Evolutionary conservation across 139 green algal species (phyloP), one percentile per base, ranked within the genome.

Genomic region (Yamagishiella unicocca): DNA sequence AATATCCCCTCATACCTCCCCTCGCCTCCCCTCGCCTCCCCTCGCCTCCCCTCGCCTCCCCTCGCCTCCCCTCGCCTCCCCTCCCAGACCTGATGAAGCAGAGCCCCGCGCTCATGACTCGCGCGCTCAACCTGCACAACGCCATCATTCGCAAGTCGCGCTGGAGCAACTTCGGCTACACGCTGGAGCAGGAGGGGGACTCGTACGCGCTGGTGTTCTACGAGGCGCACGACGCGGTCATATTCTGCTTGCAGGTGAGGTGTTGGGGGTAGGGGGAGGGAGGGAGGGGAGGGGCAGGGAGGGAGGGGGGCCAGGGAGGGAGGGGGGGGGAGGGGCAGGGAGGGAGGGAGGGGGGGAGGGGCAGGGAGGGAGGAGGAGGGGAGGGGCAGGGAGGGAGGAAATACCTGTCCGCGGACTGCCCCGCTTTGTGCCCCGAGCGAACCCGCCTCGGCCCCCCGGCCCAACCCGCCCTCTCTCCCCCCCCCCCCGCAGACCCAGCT

Each of bases 141-240:
- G 86, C 83, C 55, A 67, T 90, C 84, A 87, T 94, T 8, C 82
- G 88, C 35, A 89, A 89, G 40, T 85, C 89, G 19, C 88, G 88
- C 14, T 93, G 87, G 76, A 17, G 68, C 45, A 90, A 91, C 77
- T 94, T 90, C 38, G 91, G 91, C 31, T 91, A 73, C 77, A 91
- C 85, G 1, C 43, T 93, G 29, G 88, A 94, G 89, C 91, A 94
- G 79, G 91, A 93, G 86, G 89, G 91, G 4, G 91, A 93, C 79
- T 83, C 45, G 40, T 93, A 85, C 70, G 62, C 62, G 25, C 75
- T 93, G 38, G 90, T 88, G 12, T 94, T 94, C 61, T 88, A 92
- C 37, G 88, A 93, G 14, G 58, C 92, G 17, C 81, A 92, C 27
- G 92, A 94, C 55, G 92, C 92, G 14, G 90, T 93, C 27, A 86